These are phyloP conservation scores for Monoraphidium neglectum DNA, from an alignment of 139 green algal genomes.

Conservation along the genomic window DNA sequence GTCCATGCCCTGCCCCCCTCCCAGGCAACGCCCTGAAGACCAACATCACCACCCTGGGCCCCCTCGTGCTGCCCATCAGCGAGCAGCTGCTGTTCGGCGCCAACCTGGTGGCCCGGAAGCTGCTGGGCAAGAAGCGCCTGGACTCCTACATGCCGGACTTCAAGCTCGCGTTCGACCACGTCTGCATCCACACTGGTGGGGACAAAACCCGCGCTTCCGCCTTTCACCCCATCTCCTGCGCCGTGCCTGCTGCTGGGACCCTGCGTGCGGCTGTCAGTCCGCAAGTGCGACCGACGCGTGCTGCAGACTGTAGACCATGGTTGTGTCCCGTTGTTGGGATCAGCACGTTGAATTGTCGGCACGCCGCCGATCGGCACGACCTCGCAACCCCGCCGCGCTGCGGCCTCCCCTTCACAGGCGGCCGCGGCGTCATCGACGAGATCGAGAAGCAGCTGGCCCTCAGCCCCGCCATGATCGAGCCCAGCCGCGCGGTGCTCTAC, in stretches of 20 bases:
- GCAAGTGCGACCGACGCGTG: too few relatives aligned
- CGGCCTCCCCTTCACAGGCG: conserved; percentile 32
- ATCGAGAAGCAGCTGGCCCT: conserved; percentile 96
- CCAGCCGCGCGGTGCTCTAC: conserved; percentile 80
- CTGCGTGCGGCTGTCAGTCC: background rate
- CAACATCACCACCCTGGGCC: conserved; percentile 97
- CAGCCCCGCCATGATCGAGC: conserved; percentile 56
- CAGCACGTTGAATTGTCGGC: too few relatives aligned
- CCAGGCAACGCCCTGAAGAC: conserved; percentile 72
- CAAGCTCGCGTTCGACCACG: conserved; percentile 96
- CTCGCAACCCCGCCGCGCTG: too few relatives aligned
- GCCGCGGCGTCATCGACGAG: conserved; percentile 92
- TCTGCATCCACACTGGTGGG: conserved; percentile 96
- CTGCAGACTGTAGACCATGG: too few relatives aligned
- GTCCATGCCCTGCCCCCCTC: background rate
- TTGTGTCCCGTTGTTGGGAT: too few relatives aligned
- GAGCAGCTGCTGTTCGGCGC: conserved; percentile 95
- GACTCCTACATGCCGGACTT: conserved; percentile 95
- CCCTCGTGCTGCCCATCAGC: conserved; percentile 91
- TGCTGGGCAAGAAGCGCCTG: conserved; percentile 40
- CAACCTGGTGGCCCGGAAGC: conserved; percentile 88
- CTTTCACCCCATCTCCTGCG: too few relatives aligned
- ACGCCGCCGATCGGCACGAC: too few relatives aligned
- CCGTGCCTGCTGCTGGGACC: background rate
- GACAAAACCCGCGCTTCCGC: too few relatives aligned